These are phyloP conservation scores for Podospora didyma DNA, from an alignment of 495 filamentous ascomycete species.

Conservation along the genomic window DNA sequence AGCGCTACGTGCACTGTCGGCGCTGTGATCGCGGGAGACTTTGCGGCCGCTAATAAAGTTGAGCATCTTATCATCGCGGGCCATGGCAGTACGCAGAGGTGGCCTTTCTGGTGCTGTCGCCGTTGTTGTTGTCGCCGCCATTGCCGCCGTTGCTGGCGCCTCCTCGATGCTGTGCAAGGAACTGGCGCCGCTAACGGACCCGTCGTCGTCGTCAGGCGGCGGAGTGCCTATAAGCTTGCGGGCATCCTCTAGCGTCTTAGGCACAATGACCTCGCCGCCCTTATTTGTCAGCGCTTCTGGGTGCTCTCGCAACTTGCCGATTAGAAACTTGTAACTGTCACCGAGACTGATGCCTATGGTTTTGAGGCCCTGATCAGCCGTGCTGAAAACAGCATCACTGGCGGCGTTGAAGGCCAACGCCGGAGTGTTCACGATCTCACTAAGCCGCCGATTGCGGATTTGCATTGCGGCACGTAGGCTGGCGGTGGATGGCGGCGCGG, in stretches of 20 bases:
- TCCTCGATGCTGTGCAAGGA: conserved; percentile 42
- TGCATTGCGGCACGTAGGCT: conserved; percentile 42
- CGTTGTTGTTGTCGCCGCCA: too few species aligned
- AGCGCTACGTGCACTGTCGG: conserved; percentile 63
- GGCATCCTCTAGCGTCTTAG: conserved; percentile 89
- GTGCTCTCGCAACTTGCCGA: conserved; percentile 80
- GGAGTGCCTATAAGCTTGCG: conserved; percentile 77
- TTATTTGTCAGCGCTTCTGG: conserved; percentile 33
- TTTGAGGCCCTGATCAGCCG: conserved; percentile 86
- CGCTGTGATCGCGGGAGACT: conserved; percentile 64
- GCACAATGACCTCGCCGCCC: conserved; percentile 52
- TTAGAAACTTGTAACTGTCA: conserved; percentile 87
- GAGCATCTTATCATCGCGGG: conserved; percentile 55
- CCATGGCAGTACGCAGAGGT: conserved; percentile 24
- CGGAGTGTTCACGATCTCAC: conserved; percentile 78
- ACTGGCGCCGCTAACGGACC: conserved; percentile 40
- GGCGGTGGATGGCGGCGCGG: conserved; percentile 34
- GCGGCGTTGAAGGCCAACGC: conserved; percentile 75
- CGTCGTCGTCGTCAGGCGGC: conserved; percentile 49
- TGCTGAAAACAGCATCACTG: conserved; percentile 76
- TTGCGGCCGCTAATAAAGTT: conserved; percentile 60
- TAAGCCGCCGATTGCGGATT: conserved; percentile 59
- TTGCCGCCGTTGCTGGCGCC: not conserved
- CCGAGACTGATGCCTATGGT: conserved; percentile 84
- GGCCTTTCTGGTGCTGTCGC: conserved; percentile 14